Percentiles rank a stretch among this genome's conserved stretches.
These are phyloP conservation scores for Camelina sativa DNA, from an alignment of 345 rosid genomes.

Conservation along the genomic window DNA sequence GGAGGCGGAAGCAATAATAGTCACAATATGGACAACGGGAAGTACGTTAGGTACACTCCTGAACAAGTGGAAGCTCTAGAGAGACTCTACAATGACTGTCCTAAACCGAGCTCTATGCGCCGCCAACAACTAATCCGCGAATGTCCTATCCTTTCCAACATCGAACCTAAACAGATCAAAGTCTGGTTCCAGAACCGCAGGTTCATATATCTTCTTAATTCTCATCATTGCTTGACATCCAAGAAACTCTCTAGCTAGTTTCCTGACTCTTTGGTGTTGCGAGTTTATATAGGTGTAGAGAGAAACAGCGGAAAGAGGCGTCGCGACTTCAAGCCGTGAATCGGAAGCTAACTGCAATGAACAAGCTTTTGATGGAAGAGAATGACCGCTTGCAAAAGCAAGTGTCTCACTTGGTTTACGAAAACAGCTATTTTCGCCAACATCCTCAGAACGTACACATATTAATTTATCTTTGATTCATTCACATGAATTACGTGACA, in stretches of 20 bases:
- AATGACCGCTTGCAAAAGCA: slow-evolving; percentile 98
- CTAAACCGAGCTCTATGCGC: slow-evolving; percentile 94
- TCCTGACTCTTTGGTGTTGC: slow-evolving; percentile 12
- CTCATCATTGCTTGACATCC: slow-evolving; percentile 24
- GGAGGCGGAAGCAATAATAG: slow-evolving; percentile 72
- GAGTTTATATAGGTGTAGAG: slow-evolving; percentile 78
- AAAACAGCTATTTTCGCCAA: slow-evolving; percentile 89
- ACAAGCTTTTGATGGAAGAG: slow-evolving; percentile 98
- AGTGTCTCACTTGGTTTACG: slow-evolving; percentile 95
- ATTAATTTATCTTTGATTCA: slow-evolving; percentile 26
- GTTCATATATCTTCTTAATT: slow-evolving; percentile 43
- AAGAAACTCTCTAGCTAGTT: slow-evolving; percentile 42
- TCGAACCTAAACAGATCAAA: slow-evolving; percentile 99
- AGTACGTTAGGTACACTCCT: slow-evolving; percentile 94
- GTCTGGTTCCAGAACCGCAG: slow-evolving; percentile 99
- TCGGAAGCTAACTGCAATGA: slow-evolving; percentile 94
- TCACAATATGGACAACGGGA: slow-evolving; percentile 74
- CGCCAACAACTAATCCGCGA: slow-evolving; percentile 97
- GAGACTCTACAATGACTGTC: slow-evolving; percentile 95
- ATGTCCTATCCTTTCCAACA: slow-evolving; percentile 91
- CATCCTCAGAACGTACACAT: slow-evolving; percentile 71
- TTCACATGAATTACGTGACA: slow-evolving; percentile 21
- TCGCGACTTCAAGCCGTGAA: slow-evolving; percentile 95
- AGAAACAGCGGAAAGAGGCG: slow-evolving; percentile 97
- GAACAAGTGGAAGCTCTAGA: slow-evolving; percentile 99